These are phyloP conservation scores for Fusarium pseudoanthophilum DNA, from an alignment of 2,329 filamentous ascomycete species.

Conservation along the genomic window DNA sequence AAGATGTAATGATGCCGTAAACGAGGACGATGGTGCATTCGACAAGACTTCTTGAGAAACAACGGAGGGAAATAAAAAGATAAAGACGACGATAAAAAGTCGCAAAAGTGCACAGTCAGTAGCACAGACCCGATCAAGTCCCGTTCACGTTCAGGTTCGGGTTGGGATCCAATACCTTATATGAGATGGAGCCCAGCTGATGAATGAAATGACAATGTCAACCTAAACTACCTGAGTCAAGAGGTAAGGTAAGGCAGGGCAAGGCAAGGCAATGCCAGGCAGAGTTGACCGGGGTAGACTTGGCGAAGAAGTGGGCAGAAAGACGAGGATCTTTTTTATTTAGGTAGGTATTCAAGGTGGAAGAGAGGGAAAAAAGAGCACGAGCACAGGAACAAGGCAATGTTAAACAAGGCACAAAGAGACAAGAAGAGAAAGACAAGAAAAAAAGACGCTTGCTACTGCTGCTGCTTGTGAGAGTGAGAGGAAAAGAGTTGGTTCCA, in stretches of 20 bases:
- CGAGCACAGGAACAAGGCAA: constrained; percentile 14
- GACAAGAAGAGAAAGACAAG: neutral
- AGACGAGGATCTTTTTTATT: neutral
- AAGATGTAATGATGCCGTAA: constrained; percentile 14
- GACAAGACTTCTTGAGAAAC: neutral
- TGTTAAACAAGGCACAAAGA: constrained; percentile 20
- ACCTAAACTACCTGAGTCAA: constrained; percentile 9
- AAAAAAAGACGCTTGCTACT: neutral
- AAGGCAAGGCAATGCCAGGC: constrained; percentile 12
- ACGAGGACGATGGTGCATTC: constrained; percentile 34
- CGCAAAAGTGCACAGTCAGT: constrained; percentile 1
- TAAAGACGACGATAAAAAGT: constrained; percentile 10
- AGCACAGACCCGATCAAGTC: constrained; percentile 6
- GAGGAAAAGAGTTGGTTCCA: constrained; percentile 14
- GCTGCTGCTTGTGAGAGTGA: neutral
- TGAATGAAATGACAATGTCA: constrained; percentile 26
- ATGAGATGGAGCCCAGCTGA: constrained; percentile 34
- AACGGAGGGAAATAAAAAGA: neutral
- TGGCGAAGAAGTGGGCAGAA: constrained; percentile 36
- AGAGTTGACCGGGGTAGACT: constrained; percentile 25
- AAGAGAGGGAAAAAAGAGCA: neutral
- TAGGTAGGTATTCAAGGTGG: neutral
- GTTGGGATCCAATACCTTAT: constrained; percentile 30
- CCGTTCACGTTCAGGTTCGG: constrained; percentile 18
- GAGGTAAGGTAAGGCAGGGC: neutral